A percentile compares a stretch with the other conserved stretches of the same genome.
These are phyloP conservation scores for Termitomyces eurrhizus DNA, from an alignment of 768 basidiomycete genomes.

Conservation along the genomic window DNA sequence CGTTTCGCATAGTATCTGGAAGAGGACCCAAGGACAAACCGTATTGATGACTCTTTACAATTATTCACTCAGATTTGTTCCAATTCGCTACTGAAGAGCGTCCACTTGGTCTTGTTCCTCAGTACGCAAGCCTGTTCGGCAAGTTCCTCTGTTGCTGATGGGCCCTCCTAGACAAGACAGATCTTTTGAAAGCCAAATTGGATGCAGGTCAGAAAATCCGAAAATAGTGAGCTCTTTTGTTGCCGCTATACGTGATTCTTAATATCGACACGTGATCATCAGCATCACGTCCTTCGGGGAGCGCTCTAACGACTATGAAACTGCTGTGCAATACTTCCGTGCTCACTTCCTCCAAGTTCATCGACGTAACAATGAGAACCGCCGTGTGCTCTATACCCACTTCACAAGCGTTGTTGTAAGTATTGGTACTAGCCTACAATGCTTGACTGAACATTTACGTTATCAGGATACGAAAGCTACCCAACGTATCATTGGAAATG, in stretches of 20 bases:
- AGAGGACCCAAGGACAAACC: conserved; percentile 80
- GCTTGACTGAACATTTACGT: conserved; percentile 1
- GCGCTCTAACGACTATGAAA: conserved; percentile 76
- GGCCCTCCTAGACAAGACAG: conserved; percentile 61
- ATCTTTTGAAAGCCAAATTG: conserved; percentile 70
- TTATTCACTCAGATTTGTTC: conserved; percentile 84
- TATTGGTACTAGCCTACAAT: conserved; percentile 6
- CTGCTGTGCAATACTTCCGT: conserved; percentile 82
- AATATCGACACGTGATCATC: background rate
- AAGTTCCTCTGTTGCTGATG: background rate
- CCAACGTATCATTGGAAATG: conserved; percentile 78
- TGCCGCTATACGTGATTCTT: background rate
- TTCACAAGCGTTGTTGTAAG: conserved; percentile 76
- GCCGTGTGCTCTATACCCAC: conserved; percentile 78
- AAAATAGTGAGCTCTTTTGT: conserved; percentile 60
- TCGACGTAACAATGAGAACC: conserved; percentile 72
- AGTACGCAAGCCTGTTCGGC: conserved; percentile 33
- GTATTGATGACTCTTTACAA: conserved; percentile 87
- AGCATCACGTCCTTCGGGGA: conserved; percentile 83
- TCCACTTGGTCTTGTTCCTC: conserved; percentile 55
- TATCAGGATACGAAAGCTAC: conserved; percentile 77
- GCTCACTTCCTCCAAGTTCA: conserved; percentile 85
- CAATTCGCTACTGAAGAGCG: conserved; percentile 73
- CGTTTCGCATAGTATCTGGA: conserved; percentile 61
- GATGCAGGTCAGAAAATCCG: conserved; percentile 65